Percentiles rank a stretch among this genome's conserved stretches.
These are phyloP conservation scores for Xanthoconium separans DNA, from an alignment of 1,284 basidiomycete genomes.

Conservation along the genomic window DNA sequence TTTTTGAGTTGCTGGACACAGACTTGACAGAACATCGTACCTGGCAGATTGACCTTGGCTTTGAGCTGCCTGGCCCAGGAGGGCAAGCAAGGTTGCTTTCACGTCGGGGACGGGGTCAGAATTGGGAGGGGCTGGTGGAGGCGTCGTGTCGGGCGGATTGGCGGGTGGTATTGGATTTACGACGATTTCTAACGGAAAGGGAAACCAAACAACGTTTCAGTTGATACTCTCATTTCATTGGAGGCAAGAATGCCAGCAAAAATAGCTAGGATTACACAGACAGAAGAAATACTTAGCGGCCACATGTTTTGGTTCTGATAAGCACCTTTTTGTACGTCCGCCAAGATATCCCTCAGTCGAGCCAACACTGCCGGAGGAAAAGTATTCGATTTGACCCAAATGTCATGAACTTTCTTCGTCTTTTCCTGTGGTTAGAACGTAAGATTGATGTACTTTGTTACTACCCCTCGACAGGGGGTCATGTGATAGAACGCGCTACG, in stretches of 20 bases:
- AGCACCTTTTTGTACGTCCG: conserved; percentile 76
- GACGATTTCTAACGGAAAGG: conserved; percentile 64
- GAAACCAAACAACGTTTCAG: conserved; percentile 63
- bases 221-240: conserved; percentile 55
- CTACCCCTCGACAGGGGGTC: conserved; percentile 15
- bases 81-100: conserved; percentile 63
- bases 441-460: conserved; percentile 42
- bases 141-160: conserved; percentile 42
- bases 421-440: conserved; percentile 72
- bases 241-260: conserved; percentile 40
- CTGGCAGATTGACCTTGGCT: conserved; percentile 18
- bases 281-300: conserved; percentile 76
- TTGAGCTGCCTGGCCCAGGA: conserved; percentile 61
- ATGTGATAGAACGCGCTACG: conserved; percentile 16
- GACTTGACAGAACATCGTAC: conserved; percentile 28
- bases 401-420: conserved; percentile 90
- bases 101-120: conserved; percentile 29
- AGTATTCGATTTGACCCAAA: conserved; percentile 87
- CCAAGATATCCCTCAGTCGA: conserved; percentile 64
- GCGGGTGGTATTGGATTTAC: conserved; percentile 39
- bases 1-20: conserved; percentile 1
- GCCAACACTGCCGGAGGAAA: conserved; percentile 74
- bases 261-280: conserved; percentile 60
- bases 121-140: conserved; percentile 32
- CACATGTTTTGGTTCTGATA: conserved; percentile 60